Base-by-base conservation (phyloP, 768 basidiomycete genomes). In the Tricholoma matsutake region DNA sequence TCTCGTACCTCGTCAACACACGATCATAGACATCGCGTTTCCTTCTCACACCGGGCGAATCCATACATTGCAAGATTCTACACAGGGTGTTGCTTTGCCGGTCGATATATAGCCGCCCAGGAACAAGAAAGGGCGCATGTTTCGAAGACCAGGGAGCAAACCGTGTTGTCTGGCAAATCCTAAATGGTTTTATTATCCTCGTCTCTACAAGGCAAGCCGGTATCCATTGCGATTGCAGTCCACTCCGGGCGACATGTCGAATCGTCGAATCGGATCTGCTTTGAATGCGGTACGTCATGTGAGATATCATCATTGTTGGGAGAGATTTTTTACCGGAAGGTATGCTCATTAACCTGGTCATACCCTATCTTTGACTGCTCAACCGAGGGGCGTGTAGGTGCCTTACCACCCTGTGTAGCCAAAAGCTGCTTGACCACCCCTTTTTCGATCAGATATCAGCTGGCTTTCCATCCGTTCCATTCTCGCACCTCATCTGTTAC, bases 21-120 rank as follows among this genome's bases (percentile, higher is more conserved):
- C 37, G 57, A 53, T 54, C 41, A 47, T 54, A 55, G 56, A 20
- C 57, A 61, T 59, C 63, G 59, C 63, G 62, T 61, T 59, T 34
- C 60, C 60, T 52, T 58, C 43, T 25, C 43, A 45, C 41, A 31
- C 28, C 28, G 51, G 51, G 51, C 8, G 51, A 52, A 52, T 52
- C 51, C 31, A 32, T 9, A 31, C 28, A 16, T n/a, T 32, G n/a
- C 29, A 53, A 25, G 22, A 25, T 25, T 32, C 13, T 28, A n/a
- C 31, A 53, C 29, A 53, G 31, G 51, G 16, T 18, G 29, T 32
- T 31, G n/a, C 29, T 53, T 53, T 53, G 8, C 51, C 51, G 51
- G 51, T 53, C 51, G 51, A 9, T 16, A 53, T 53, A 53, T 9
- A 32, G 51, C 51, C 51, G 51, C 32, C 51, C 51, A 53, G 51